These are phyloP conservation scores for Cryptococcus sp. DNA, from an alignment of 1,284 basidiomycete species.

Conservation along the genomic window DNA sequence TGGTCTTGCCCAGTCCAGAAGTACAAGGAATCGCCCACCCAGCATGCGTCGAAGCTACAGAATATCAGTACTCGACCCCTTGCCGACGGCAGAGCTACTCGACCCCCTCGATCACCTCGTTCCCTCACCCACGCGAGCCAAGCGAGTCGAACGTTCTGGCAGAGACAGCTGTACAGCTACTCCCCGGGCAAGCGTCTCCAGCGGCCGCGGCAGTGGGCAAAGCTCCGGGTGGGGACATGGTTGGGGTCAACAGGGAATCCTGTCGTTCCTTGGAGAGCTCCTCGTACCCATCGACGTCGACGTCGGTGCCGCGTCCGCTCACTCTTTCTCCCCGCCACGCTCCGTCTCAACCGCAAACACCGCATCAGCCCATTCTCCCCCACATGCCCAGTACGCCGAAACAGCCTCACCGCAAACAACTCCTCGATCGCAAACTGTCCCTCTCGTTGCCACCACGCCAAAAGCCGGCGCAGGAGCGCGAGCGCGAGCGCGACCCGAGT, in stretches of 20 bases:
- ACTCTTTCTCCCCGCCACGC: not conserved
- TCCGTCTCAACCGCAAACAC: not conserved
- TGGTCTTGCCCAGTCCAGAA: constrained; percentile 10
- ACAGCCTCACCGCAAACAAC: constrained; percentile 3
- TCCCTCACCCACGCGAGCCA: constrained; percentile 1
- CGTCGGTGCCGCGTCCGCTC: constrained; percentile 4
- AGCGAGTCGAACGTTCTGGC: not conserved
- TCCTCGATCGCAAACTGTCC: not conserved
- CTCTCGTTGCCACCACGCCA: not conserved
- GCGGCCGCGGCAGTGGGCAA: constrained; percentile 7
- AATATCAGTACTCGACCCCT: constrained; percentile 25
- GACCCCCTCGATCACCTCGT: constrained; percentile 28
- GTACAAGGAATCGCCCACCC: not conserved
- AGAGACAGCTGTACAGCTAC: not conserved
- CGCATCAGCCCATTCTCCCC: constrained; percentile 9
- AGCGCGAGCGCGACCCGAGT: not conserved
- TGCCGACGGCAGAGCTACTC: constrained; percentile 23
- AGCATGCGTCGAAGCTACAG: constrained; percentile 10
- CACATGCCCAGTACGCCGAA: constrained; percentile 10
- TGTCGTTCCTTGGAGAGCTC: constrained; percentile 23
- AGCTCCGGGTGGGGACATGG: constrained; percentile 5
- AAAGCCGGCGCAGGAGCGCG: not conserved
- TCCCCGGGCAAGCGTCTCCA: constrained; percentile 1
- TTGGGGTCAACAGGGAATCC: constrained; percentile 12
- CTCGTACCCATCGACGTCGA: constrained; percentile 23